Evolutionary conservation across 176 grass and related monocot genomes (phyloP).

Genomic region (Raddia guianensis): DNA sequence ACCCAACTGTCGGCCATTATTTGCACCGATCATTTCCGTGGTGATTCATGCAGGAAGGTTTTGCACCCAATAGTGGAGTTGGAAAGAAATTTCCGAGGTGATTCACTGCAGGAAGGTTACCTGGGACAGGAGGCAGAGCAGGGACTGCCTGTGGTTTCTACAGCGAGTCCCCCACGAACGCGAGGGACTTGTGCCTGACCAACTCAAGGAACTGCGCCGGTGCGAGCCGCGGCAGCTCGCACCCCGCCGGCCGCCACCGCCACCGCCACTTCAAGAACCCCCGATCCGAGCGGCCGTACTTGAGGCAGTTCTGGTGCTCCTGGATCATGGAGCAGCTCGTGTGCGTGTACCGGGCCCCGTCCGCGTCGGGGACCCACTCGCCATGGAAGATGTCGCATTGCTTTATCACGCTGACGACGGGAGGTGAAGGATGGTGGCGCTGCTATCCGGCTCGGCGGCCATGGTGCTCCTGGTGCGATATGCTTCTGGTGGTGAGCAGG

Average conservation of each 20-base stretch:
- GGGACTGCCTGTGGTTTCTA: conserved; percentile 57
- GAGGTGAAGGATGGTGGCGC: not conserved
- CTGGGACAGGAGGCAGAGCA: conserved; percentile 64
- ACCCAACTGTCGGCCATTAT: too few relatives aligned
- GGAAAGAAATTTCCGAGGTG: too few relatives aligned
- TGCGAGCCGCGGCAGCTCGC: conserved; percentile 64
- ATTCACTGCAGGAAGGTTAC: not conserved
- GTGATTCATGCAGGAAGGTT: too few relatives aligned
- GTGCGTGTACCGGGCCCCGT: conserved; percentile 59
- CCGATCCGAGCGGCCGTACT: conserved; percentile 50
- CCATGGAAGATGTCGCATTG: conserved; percentile 68
- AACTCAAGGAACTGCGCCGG: conserved; percentile 55
- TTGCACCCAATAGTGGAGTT: too few relatives aligned
- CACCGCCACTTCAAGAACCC: conserved; percentile 67
- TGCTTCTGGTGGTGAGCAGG: not conserved
- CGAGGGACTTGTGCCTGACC: conserved; percentile 44
- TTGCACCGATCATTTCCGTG: too few relatives aligned
- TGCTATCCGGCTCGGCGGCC: too few relatives aligned
- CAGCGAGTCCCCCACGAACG: conserved; percentile 57
- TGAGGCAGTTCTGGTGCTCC: conserved; percentile 76
- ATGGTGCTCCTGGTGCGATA: not conserved
- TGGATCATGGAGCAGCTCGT: conserved; percentile 63
- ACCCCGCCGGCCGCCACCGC: conserved; percentile 46
- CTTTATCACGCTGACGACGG: conserved; percentile 43
- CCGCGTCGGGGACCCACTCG: conserved; percentile 55